These are phyloP conservation scores for Chalciporus sphaerocephalus DNA, from an alignment of 768 basidiomycete species.

Conservation along the genomic window DNA sequence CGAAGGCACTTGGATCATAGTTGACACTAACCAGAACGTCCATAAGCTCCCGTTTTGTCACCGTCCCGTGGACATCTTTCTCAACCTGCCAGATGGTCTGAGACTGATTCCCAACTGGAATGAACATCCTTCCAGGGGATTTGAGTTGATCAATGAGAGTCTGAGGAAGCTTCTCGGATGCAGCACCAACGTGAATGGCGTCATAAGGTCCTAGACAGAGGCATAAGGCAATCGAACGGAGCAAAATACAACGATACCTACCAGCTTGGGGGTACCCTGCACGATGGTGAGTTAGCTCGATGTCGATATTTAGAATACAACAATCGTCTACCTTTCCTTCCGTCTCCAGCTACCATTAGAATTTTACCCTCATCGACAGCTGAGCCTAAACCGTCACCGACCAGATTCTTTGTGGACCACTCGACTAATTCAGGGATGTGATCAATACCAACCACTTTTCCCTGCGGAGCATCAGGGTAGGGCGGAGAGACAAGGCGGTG, in stretches of 20 bases:
- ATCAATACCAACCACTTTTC: constrained; percentile 83
- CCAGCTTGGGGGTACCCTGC: constrained; percentile 37
- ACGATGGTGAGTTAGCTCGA: not conserved
- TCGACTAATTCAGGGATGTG: constrained; percentile 79
- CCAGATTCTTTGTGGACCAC: constrained; percentile 65
- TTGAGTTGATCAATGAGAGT: constrained; percentile 76
- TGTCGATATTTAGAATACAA: not conserved
- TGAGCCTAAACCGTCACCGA: constrained; percentile 55
- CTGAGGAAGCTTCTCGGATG: constrained; percentile 69
- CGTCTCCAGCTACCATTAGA: constrained; percentile 70
- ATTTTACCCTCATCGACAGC: constrained; percentile 55
- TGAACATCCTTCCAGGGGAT: constrained; percentile 80
- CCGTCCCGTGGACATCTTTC: constrained; percentile 65
- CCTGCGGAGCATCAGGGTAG: constrained; percentile 24
- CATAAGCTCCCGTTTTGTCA: constrained; percentile 66
- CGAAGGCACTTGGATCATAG: constrained; percentile 4
- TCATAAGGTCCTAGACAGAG: constrained; percentile 60
- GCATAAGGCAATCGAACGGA: not conserved
- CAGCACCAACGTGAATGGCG: constrained; percentile 93
- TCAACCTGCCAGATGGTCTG: constrained; percentile 75
- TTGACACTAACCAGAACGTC: constrained; percentile 63
- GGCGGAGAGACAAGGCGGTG: constrained; percentile 57
- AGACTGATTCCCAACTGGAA: constrained; percentile 68
- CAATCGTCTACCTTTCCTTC: constrained; percentile 55
- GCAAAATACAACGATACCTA: constrained; percentile 10